These are phyloP conservation scores for Lentinula sp. DNA, from an alignment of 768 basidiomycete genomes.

Conservation along the genomic window DNA sequence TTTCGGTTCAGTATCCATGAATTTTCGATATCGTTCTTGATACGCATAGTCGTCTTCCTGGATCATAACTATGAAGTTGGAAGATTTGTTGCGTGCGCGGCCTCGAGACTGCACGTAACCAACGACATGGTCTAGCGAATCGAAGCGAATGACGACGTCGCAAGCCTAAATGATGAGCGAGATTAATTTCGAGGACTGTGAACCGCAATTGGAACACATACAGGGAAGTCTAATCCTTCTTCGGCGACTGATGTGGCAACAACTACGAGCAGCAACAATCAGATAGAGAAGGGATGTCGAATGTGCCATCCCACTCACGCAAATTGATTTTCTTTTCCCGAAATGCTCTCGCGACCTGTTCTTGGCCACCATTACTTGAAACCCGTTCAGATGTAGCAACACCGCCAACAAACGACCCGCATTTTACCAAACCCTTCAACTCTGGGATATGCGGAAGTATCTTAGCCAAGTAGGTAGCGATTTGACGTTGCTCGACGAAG, in stretches of 20 bases:
- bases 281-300: not conserved
- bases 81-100: slow-evolving; percentile 69
- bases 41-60: slow-evolving; percentile 52
- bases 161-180: slow-evolving; percentile 47
- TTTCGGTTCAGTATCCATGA: slow-evolving; percentile 57
- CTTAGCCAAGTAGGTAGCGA: slow-evolving; percentile 63
- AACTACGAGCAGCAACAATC: slow-evolving; percentile 30
- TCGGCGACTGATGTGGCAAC: slow-evolving; percentile 87
- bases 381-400: slow-evolving; percentile 31
- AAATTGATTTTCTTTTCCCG: slow-evolving; percentile 61
- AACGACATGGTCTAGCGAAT: slow-evolving; percentile 74
- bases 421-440: slow-evolving; percentile 49
- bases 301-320: slow-evolving; percentile 36
- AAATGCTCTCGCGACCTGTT: slow-evolving; percentile 60
- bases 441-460: slow-evolving; percentile 57
- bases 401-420: slow-evolving; percentile 68
- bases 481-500: slow-evolving; percentile 83
- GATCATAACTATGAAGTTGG: slow-evolving; percentile 80
- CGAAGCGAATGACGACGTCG: slow-evolving; percentile 83
- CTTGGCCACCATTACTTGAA: slow-evolving; percentile 31
- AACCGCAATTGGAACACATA: slow-evolving; percentile 22
- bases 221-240: slow-evolving; percentile 88
- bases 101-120: slow-evolving; percentile 89
- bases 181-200: not conserved
- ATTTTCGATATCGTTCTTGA: slow-evolving; percentile 50